phyloP scores from a whole-genome alignment of 2,329 filamentous ascomycete species.

The Periconia sp. region DNA sequence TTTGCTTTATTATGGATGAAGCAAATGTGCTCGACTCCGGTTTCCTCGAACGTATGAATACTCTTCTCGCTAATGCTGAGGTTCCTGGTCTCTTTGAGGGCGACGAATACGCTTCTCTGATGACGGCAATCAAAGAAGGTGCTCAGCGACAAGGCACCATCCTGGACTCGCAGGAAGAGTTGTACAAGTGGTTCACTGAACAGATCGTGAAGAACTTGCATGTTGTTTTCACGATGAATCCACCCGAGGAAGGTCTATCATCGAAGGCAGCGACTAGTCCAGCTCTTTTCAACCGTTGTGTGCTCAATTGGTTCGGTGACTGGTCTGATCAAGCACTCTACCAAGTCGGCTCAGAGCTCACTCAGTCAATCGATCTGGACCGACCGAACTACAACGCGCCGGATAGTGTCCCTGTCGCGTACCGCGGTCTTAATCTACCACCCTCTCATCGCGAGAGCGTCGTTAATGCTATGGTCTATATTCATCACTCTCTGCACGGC shows the following conservation, averaged over 20 bases:
- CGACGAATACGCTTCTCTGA: constrained; percentile 96
- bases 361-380: constrained; percentile 93
- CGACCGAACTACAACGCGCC: constrained; percentile 81
- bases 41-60: constrained; percentile 99
- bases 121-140: constrained; percentile 99
- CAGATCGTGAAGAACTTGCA: constrained; percentile 99
- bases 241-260: constrained; percentile 88
- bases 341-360: constrained; percentile 95
- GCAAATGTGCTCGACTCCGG: constrained; percentile 97
- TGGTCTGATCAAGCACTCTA: constrained; percentile 99
- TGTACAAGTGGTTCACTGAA: constrained; percentile 99
- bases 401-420: constrained; percentile 90
- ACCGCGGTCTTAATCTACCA: constrained; percentile 79
- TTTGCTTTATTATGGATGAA: constrained; percentile 99
- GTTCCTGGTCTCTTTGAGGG: constrained; percentile 98
- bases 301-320: constrained; percentile 99
- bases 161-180: constrained; percentile 94
- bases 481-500: constrained; percentile 88
- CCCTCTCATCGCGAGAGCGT: constrained; percentile 89
- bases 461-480: constrained; percentile 98
- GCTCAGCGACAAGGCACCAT: constrained; percentile 93
- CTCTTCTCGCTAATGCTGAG: constrained; percentile 96
- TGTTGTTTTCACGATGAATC: constrained; percentile 99
- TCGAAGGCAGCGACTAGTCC: constrained; percentile 98
- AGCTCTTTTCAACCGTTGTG: constrained; percentile 97